Evolutionary conservation across 2,329 filamentous ascomycete genomes (phyloP).

Genomic region (Dryadomyces sulphureus): DNA sequence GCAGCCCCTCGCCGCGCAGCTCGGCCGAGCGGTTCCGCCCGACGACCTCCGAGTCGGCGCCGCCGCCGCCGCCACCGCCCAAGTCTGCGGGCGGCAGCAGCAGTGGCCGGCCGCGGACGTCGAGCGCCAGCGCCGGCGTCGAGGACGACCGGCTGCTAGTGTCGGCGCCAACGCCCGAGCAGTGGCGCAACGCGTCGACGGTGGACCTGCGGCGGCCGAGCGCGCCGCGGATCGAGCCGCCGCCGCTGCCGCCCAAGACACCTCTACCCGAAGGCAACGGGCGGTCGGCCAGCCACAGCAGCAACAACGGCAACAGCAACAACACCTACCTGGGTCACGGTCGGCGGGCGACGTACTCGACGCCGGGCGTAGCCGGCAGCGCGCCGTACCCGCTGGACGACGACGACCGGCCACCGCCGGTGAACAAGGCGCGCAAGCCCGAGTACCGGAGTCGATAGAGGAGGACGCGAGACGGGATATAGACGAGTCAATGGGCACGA

Average conservation of each 20-base stretch:
- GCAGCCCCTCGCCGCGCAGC: slow-evolving; percentile 30
- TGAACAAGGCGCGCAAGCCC: slow-evolving; percentile 79
- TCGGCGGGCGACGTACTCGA: neutral
- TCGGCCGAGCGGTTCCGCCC: slow-evolving; percentile 30
- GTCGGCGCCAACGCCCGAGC: slow-evolving; percentile 41
- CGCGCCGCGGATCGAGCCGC: slow-evolving; percentile 38
- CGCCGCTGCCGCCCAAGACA: slow-evolving; percentile 64
- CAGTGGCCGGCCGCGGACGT: neutral
- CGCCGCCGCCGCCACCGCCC: neutral
- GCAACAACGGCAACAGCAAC: slow-evolving; percentile 6
- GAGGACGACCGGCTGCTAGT: slow-evolving; percentile 39
- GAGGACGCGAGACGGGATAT: neutral
- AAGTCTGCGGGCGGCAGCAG: neutral
- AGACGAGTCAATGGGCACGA: neutral
- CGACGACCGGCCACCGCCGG: slow-evolving; percentile 66
- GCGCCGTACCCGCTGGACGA: slow-evolving; percentile 72
- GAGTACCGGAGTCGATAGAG: slow-evolving; percentile 31
- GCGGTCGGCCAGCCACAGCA: slow-evolving; percentile 16
- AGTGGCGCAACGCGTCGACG: slow-evolving; percentile 35
- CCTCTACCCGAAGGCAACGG: slow-evolving; percentile 42
- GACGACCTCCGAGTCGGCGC: slow-evolving; percentile 6
- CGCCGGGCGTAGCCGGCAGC: slow-evolving; percentile 12
- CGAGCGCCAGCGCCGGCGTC: slow-evolving; percentile 11
- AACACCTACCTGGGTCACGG: slow-evolving; percentile 10
- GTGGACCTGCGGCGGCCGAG: slow-evolving; percentile 7